phyloP scores from a whole-genome alignment of 495 filamentous ascomycete genomes.

The Rusavskia elegans region DNA sequence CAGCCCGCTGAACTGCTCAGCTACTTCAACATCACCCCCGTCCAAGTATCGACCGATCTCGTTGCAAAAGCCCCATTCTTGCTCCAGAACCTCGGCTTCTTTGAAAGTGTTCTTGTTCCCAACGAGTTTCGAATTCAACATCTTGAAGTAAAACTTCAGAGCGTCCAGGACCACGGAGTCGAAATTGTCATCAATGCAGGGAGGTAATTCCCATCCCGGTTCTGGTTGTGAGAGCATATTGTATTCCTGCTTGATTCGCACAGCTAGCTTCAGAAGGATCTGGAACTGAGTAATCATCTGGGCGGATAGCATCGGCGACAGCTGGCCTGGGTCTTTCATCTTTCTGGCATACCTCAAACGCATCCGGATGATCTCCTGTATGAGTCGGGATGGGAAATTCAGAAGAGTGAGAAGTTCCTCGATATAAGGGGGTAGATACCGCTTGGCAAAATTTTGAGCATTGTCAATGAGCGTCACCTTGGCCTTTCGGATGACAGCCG shows the following conservation, averaged over 20 bases:
- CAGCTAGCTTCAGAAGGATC: constrained; percentile 77
- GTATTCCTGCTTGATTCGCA: constrained; percentile 82
- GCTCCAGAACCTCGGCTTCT: constrained; percentile 90
- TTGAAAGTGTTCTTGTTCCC: constrained; percentile 99
- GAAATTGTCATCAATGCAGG: constrained; percentile 93
- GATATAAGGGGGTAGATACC: constrained; percentile 91
- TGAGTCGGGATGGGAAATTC: constrained; percentile 88
- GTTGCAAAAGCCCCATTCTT: constrained; percentile 94
- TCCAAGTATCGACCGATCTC: constrained; percentile 76
- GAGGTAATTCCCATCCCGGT: constrained; percentile 85
- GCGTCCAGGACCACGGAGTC: constrained; percentile 92
- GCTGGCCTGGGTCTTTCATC: constrained; percentile 79
- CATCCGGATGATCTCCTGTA: constrained; percentile 91
- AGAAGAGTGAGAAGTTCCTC: constrained; percentile 91
- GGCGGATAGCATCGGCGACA: constrained; percentile 80
- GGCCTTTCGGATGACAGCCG: constrained; percentile 76
- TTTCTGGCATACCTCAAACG: constrained; percentile 83
- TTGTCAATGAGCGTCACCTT: constrained; percentile 85
- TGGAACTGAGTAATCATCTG: constrained; percentile 97
- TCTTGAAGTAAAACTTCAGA: constrained; percentile 91
- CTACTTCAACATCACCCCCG: constrained; percentile 89
- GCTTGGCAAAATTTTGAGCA: constrained; percentile 66
- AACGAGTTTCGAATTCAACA: constrained; percentile 92
- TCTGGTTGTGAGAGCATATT: constrained; percentile 69
- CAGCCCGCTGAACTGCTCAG: constrained; percentile 93